Percentiles rank a stretch among this genome's conserved stretches.
Conservation (phyloP, 75 land plant species). For the Selaginella tamariscina region DNA sequence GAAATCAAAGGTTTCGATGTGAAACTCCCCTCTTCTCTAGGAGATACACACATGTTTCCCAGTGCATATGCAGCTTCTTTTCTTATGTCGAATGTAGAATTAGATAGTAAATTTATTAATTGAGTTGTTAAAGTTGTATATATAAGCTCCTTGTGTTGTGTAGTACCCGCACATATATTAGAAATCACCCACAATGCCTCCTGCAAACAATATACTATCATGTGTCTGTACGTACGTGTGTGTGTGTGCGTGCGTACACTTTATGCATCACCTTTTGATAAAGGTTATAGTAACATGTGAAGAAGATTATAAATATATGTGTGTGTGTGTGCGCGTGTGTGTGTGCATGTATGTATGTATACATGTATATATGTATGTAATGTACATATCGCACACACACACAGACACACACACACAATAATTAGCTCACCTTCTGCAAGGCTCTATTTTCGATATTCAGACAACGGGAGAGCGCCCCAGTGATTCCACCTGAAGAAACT, state of each 20-base stretch:
- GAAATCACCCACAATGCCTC: conserved; percentile 96
- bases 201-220: conserved; percentile 24
- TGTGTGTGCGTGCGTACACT: no score
- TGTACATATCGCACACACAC: no score
- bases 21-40: conserved; percentile 33
- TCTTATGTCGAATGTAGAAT: conserved; percentile 81
- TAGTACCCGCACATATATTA: conserved; percentile 85
- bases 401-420: no score
- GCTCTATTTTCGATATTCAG: conserved; percentile 75
- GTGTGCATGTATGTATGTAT: no score
- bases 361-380: no score
- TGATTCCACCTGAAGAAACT: conserved; percentile 55
- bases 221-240: no score
- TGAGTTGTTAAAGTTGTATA: conserved; percentile 45
- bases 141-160: conserved; percentile 64
- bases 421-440: conserved; percentile 87
- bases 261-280: no score
- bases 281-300: no score
- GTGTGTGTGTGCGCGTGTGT: no score
- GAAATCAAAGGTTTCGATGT: conserved; percentile 31
- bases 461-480: conserved; percentile 54
- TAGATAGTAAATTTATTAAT: conserved; percentile 48
- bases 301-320: no score
- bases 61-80: conserved; percentile 86
- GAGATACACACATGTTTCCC: conserved; percentile 82